These are phyloP conservation scores for Dicorynia guianensis DNA, from an alignment of 306 rosid species.

Conservation along the genomic window DNA sequence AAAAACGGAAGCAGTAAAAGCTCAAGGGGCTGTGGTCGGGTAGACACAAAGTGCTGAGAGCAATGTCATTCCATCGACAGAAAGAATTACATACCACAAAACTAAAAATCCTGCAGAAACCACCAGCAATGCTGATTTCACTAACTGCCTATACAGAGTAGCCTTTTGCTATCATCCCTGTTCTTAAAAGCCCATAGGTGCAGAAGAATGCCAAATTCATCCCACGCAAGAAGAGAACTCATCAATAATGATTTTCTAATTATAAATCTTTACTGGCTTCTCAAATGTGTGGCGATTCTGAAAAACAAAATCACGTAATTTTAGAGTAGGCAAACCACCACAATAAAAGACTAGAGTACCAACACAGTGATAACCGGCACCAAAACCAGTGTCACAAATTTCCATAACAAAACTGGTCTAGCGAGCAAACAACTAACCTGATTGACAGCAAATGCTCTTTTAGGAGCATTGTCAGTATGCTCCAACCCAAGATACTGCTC, in stretches of 20 bases:
- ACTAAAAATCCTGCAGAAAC: constrained; percentile 59
- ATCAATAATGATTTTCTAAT: constrained; percentile 56
- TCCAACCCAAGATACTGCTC: constrained; percentile 97
- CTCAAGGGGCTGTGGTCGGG: constrained; percentile 51
- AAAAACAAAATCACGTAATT: constrained; percentile 44
- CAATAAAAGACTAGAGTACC: constrained; percentile 6
- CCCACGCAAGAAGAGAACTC: constrained; percentile 41
- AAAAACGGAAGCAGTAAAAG: constrained; percentile 48
- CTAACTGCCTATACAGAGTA: constrained; percentile 55
- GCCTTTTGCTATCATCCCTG: constrained; percentile 42
- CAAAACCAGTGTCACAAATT: constrained; percentile 21
- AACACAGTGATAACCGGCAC: background rate
- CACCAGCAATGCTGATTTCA: constrained; percentile 52
- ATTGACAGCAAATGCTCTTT: constrained; percentile 77
- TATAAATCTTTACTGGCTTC: constrained; percentile 93
- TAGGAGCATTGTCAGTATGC: constrained; percentile 88
- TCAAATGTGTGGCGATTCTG: constrained; percentile 91
- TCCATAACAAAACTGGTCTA: constrained; percentile 1
- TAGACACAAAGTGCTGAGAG: constrained; percentile 53
- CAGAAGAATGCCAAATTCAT: constrained; percentile 51
- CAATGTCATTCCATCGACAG: constrained; percentile 55
- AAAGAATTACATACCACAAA: constrained; percentile 73
- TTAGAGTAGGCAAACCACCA: constrained; percentile 30
- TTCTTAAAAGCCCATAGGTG: constrained; percentile 52
- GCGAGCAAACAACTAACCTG: constrained; percentile 58